A percentile compares a stretch with the other conserved stretches of the same genome.
phyloP scores from a whole-genome alignment of 371 early-diverging fungal genomes.

The Nematocida displodere region DNA sequence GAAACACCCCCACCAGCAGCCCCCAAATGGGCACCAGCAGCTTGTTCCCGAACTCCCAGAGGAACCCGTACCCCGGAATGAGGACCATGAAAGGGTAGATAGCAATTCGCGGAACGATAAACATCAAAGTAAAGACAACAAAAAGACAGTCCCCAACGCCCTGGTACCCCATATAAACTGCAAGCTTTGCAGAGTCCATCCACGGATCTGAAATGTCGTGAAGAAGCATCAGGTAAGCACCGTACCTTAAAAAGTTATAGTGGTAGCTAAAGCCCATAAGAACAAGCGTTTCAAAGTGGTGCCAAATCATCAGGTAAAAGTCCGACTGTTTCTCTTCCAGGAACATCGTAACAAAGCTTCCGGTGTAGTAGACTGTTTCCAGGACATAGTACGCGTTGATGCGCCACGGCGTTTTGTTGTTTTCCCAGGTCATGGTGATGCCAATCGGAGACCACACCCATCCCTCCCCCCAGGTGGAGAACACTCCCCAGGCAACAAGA shows the following conservation, averaged over 20 bases:
- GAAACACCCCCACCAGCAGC: slow-evolving; percentile 37
- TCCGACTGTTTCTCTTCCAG: slow-evolving; percentile 56
- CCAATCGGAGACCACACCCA: slow-evolving; percentile 49
- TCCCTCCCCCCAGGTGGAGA: slow-evolving; percentile 29
- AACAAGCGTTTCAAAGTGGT: slow-evolving; percentile 67
- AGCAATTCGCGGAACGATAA: slow-evolving; percentile 65
- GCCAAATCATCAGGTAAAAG: slow-evolving; percentile 65
- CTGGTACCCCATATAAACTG: slow-evolving; percentile 64
- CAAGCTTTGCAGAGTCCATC: slow-evolving; percentile 68
- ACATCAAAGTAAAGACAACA: slow-evolving; percentile 66
- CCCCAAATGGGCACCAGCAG: slow-evolving; percentile 29
- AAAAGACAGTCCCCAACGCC: slow-evolving; percentile 66
- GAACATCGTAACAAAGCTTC: slow-evolving; percentile 54
- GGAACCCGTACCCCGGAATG: slow-evolving; percentile 40
- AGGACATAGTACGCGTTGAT: slow-evolving; percentile 53
- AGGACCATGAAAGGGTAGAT: slow-evolving; percentile 57
- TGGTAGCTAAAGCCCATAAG: slow-evolving; percentile 64
- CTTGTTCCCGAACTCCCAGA: slow-evolving; percentile 28
- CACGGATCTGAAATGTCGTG: slow-evolving; percentile 69
- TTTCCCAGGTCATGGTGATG: slow-evolving; percentile 38
- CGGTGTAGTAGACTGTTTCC: slow-evolving; percentile 59
- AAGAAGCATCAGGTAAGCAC: slow-evolving; percentile 66
- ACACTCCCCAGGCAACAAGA: slow-evolving; percentile 30
- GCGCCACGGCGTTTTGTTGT: slow-evolving; percentile 35
- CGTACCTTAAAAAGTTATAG: slow-evolving; percentile 64